Evolutionary conservation across 192 early-diverging fungal species (phyloP).

Genomic region (Allomyces macrogynus): DNA sequence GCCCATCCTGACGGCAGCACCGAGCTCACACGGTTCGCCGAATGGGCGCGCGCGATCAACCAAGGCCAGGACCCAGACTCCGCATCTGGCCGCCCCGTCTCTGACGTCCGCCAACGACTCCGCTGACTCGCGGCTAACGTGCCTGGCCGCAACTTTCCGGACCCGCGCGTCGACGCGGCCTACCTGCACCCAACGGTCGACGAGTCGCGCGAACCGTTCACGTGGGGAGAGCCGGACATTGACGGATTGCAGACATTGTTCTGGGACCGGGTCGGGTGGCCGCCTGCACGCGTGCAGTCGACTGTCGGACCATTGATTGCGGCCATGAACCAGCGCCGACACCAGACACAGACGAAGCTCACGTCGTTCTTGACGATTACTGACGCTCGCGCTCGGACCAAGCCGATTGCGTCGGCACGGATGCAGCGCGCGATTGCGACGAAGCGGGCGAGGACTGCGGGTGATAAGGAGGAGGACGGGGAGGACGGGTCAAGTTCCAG

Average conservation of each 20-base stretch:
- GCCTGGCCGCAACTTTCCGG: conserved; percentile 52
- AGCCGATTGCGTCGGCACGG: too few species aligned
- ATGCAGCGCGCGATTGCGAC: too few species aligned
- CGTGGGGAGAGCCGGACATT: conserved; percentile 54
- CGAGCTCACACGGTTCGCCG: conserved; percentile 27
- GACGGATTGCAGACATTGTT: conserved; percentile 20
- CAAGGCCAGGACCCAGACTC: conserved; percentile 5
- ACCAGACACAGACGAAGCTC: too few species aligned
- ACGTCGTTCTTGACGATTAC: too few species aligned
- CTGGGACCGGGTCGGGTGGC: not conserved
- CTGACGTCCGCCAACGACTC: conserved; percentile 15
- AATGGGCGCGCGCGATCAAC: conserved; percentile 35
- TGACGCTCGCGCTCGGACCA: too few species aligned
- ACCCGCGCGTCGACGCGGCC: conserved; percentile 48
- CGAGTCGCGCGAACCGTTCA: conserved; percentile 25
- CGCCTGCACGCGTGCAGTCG: too few species aligned
- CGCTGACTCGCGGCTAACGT: conserved; percentile 26
- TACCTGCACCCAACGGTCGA: conserved; percentile 67
- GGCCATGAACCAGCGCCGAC: too few species aligned
- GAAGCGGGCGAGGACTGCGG: too few species aligned
- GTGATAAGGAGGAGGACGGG: too few species aligned
- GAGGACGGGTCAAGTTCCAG: too few species aligned
- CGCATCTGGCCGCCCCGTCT: not conserved
- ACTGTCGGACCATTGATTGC: too few species aligned
- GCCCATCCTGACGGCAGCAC: conserved; percentile 6